Percentiles rank a stretch among this genome's conserved stretches.
phyloP scores from a whole-genome alignment of 805 yeast genomes.

The Yarrowia hollandica region DNA sequence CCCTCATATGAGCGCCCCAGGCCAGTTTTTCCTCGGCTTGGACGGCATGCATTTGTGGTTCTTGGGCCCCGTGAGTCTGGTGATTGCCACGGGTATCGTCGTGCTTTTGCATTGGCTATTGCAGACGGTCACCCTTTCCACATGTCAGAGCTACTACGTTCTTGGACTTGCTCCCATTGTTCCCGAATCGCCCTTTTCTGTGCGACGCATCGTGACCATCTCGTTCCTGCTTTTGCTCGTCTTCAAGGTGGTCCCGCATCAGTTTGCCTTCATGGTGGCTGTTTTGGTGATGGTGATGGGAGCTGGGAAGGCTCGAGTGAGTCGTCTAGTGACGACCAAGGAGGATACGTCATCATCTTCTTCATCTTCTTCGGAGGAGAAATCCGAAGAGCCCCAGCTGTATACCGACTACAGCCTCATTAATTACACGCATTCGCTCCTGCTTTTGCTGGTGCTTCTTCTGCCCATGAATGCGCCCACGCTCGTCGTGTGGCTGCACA shows the following conservation, averaged over 20 bases:
- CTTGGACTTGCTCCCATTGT: constrained; percentile 1
- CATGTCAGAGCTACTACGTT: constrained; percentile 1
- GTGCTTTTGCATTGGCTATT: constrained; percentile 7
- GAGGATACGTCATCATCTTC: background rate
- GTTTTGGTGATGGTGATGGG: constrained; percentile 58
- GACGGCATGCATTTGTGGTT: constrained; percentile 17
- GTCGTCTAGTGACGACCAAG: background rate
- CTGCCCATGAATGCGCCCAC: constrained; percentile 78
- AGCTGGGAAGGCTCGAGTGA: constrained; percentile 41
- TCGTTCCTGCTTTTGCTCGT: constrained; percentile 47
- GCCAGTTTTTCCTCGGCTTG: constrained; percentile 4
- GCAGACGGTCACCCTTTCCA: background rate
- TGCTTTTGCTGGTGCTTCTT: constrained; percentile 71
- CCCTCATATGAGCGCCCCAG: background rate
- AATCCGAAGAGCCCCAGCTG: background rate
- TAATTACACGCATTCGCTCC: constrained; percentile 61
- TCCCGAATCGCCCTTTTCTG: background rate
- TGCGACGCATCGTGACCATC: background rate
- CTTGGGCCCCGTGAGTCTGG: constrained; percentile 16
- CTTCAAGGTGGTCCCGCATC: constrained; percentile 73
- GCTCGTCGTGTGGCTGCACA: constrained; percentile 77
- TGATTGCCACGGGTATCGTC: constrained; percentile 14
- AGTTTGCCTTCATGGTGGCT: constrained; percentile 67
- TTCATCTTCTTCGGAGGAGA: constrained; percentile 1
- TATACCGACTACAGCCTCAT: background rate